Percentiles rank a stretch among this genome's conserved stretches.
Conservation (phyloP, 2,329 filamentous ascomycete genomes). For the Fonsecaea erecta region DNA sequence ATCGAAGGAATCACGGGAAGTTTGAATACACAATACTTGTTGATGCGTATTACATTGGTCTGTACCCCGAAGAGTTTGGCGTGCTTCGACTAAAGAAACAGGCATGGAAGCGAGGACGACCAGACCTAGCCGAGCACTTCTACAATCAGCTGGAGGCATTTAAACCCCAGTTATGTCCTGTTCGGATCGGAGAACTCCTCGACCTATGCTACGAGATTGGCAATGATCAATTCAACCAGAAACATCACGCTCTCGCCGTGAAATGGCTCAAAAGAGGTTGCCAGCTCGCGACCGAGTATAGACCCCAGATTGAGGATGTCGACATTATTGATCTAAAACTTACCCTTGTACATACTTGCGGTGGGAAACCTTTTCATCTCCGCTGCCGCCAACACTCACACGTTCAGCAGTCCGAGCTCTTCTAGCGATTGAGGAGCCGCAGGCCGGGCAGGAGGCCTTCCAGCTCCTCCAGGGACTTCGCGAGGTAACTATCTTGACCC, state of each 20-base stretch:
- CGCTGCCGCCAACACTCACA: slow-evolving; percentile 6
- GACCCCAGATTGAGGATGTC: slow-evolving; percentile 60
- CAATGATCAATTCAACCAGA: slow-evolving; percentile 58
- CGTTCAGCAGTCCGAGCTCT: slow-evolving; percentile 38
- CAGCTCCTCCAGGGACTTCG: slow-evolving; percentile 14
- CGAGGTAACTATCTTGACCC: slow-evolving; percentile 32
- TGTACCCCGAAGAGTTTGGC: slow-evolving; percentile 35
- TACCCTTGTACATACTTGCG: slow-evolving; percentile 67
- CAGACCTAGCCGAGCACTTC: slow-evolving; percentile 79
- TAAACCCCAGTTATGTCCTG: slow-evolving; percentile 50
- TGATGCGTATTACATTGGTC: slow-evolving; percentile 70
- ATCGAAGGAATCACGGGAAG: slow-evolving; percentile 17
- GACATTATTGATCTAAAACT: slow-evolving; percentile 68
- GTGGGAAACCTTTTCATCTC: slow-evolving; percentile 45
- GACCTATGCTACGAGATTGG: slow-evolving; percentile 76
- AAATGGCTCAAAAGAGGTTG: slow-evolving; percentile 77
- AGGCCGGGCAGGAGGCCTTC: slow-evolving; percentile 7
- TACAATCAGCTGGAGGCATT: slow-evolving; percentile 63
- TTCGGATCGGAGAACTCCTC: slow-evolving; percentile 64
- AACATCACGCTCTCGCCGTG: slow-evolving; percentile 60
- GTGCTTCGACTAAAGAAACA: slow-evolving; percentile 43
- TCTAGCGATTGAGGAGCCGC: slow-evolving; percentile 8
- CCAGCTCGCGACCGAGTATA: slow-evolving; percentile 61
- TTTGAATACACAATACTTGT: slow-evolving; percentile 61
- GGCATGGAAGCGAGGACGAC: slow-evolving; percentile 74